A percentile compares a stretch with the other conserved stretches of the same genome.
Evolutionary conservation across 2,329 filamentous ascomycete species (phyloP).

Genomic region (Venturia aucupariae): DNA sequence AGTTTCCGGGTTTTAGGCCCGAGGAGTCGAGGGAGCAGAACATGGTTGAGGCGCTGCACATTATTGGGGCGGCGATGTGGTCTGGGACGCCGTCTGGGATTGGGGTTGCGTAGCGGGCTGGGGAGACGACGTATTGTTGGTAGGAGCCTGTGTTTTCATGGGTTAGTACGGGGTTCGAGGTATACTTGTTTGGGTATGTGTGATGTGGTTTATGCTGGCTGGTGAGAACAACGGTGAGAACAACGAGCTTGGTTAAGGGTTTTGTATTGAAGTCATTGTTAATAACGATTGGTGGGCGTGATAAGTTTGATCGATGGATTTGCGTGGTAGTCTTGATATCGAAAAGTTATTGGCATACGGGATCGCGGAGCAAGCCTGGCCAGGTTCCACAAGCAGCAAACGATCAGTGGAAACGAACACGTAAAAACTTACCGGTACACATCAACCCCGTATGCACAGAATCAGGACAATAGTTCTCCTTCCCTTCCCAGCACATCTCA

Average conservation of each 20-base stretch:
- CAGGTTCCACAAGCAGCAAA: no score
- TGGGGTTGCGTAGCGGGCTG: conserved; percentile 44
- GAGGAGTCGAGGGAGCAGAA: conserved; percentile 47
- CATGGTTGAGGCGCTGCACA: conserved; percentile 49
- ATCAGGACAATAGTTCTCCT: conserved; percentile 44
- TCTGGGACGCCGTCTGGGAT: conserved; percentile 49
- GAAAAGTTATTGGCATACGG: no score
- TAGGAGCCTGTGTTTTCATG: conserved; percentile 37
- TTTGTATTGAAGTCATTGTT: no score
- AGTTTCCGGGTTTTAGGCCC: conserved; percentile 41
- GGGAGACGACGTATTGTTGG: conserved; percentile 49
- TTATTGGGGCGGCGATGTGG: conserved; percentile 45
- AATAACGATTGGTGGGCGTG: no score
- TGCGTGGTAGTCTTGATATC: no score
- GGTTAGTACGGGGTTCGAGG: no score
- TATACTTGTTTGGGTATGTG: no score
- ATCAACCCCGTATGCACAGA: conserved; percentile 38
- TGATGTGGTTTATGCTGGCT: no score
- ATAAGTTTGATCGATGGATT: no score
- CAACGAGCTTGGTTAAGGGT: no score
- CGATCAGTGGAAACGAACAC: not conserved
- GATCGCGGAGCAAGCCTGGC: no score
- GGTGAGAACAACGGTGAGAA: no score
- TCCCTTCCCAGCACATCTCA: conserved; percentile 40
- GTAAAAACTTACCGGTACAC: conserved; percentile 13